These are phyloP conservation scores for Penicillium salamii DNA, from an alignment of 495 filamentous ascomycete species.

Conservation along the genomic window DNA sequence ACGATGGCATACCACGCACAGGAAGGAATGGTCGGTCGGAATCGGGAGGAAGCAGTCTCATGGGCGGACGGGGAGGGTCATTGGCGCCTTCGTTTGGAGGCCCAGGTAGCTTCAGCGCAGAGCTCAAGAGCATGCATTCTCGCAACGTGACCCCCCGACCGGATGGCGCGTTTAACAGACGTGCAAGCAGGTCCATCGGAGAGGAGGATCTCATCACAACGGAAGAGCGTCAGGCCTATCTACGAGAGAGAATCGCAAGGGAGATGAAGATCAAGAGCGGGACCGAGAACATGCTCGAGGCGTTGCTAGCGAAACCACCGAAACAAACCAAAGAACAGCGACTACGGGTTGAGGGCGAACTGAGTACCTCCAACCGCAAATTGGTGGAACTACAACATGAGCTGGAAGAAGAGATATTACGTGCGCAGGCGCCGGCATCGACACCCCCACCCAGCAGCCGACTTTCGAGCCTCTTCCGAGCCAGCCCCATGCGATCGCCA, in stretches of 20 bases:
- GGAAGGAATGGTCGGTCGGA: constrained; percentile 50
- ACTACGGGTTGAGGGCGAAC: constrained; percentile 80
- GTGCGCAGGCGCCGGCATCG: constrained; percentile 57
- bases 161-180: constrained; percentile 52
- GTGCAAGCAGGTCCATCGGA: constrained; percentile 64
- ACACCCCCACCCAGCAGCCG: constrained; percentile 66
- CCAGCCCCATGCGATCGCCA: constrained; percentile 64
- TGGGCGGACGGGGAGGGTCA: constrained; percentile 53
- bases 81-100: constrained; percentile 37
- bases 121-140: constrained; percentile 72
- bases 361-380: constrained; percentile 86
- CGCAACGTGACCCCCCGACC: constrained; percentile 67
- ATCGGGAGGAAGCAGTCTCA: constrained; percentile 59
- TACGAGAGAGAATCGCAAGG: constrained; percentile 81
- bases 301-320: constrained; percentile 86
- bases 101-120: constrained; percentile 91
- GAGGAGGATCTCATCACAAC: constrained; percentile 55
- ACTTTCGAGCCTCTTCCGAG: constrained; percentile 65
- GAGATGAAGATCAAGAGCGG: constrained; percentile 97
- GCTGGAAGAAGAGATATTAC: constrained; percentile 70
- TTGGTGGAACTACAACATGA: constrained; percentile 78
- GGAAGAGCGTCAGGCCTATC: constrained; percentile 70
- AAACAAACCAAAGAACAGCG: constrained; percentile 95
- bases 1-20: constrained; percentile 40
- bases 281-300: constrained; percentile 95